phyloP scores from a whole-genome alignment of 2,329 filamentous ascomycete genomes.

The Fusarium oxysporum region DNA sequence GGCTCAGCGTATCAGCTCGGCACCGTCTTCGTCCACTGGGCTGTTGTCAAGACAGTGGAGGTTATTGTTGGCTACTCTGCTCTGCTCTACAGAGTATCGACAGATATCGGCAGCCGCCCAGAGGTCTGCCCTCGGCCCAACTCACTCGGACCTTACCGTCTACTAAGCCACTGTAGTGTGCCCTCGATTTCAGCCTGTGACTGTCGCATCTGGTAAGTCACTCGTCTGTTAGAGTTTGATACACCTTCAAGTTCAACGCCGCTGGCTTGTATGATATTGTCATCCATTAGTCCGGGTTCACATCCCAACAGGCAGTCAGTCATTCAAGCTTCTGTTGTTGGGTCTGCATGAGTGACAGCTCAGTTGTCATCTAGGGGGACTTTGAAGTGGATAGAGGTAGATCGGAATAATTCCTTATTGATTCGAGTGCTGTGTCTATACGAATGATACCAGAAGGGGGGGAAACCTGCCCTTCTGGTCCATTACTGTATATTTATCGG shows the following conservation, averaged over 20 bases:
- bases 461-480: background rate
- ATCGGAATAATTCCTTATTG: background rate
- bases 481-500: background rate
- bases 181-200: constrained; percentile 22
- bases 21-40: background rate
- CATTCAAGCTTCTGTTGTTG: background rate
- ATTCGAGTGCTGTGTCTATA: background rate
- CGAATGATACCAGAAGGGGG: background rate
- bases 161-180: constrained; percentile 34
- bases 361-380: background rate
- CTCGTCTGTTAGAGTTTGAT: constrained; percentile 34
- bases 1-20: constrained; percentile 9
- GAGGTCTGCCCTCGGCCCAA: constrained; percentile 33
- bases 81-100: background rate
- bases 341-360: background rate
- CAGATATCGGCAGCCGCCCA: background rate
- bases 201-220: constrained; percentile 34
- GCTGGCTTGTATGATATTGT: constrained; percentile 22
- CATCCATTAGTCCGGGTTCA: constrained; percentile 18
- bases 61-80: background rate
- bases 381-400: background rate
- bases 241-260: constrained; percentile 28
- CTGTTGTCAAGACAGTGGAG: constrained; percentile 9
- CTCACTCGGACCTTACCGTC: constrained; percentile 42
- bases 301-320: constrained; percentile 8